phyloP scores from a whole-genome alignment of 306 rosid genomes.

The Glycine soja region DNA sequence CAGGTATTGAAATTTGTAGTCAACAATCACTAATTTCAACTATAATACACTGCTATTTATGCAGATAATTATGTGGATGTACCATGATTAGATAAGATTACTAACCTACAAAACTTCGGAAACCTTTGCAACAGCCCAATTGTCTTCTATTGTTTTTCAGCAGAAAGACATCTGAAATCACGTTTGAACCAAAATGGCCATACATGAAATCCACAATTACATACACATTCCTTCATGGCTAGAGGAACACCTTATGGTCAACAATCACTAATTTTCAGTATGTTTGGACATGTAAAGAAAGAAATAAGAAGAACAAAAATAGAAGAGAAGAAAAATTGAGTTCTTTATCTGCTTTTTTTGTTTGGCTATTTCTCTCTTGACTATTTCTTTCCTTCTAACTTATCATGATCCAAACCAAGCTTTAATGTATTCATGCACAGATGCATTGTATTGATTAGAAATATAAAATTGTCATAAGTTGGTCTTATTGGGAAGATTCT shows the following conservation, averaged over 20 bases:
- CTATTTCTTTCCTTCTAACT: not conserved
- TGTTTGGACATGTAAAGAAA: not conserved
- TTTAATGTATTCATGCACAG: not conserved
- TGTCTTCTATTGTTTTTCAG: not conserved
- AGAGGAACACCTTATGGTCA: not conserved
- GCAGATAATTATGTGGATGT: slow-evolving; percentile 4
- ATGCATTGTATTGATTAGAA: not conserved
- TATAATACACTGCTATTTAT: not conserved
- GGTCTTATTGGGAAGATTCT: slow-evolving; percentile 15
- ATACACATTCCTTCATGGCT: not conserved
- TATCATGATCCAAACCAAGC: not conserved
- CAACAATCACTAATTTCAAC: not conserved
- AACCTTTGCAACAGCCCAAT: not conserved
- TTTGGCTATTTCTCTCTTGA: not conserved
- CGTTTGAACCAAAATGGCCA: slow-evolving; percentile 5
- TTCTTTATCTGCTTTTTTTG: not conserved
- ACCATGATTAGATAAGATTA: slow-evolving; percentile 11
- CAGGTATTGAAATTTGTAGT: not conserved
- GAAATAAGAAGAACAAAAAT: not conserved
- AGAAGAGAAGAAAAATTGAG: not conserved
- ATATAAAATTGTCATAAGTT: slow-evolving; percentile 10
- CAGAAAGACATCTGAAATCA: slow-evolving; percentile 10
- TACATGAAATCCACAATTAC: not conserved
- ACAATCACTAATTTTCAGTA: not conserved
- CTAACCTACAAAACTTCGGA: not conserved